Conservation (phyloP, 2,329 filamentous ascomycete genomes). For the Didymella keratinophila region DNA sequence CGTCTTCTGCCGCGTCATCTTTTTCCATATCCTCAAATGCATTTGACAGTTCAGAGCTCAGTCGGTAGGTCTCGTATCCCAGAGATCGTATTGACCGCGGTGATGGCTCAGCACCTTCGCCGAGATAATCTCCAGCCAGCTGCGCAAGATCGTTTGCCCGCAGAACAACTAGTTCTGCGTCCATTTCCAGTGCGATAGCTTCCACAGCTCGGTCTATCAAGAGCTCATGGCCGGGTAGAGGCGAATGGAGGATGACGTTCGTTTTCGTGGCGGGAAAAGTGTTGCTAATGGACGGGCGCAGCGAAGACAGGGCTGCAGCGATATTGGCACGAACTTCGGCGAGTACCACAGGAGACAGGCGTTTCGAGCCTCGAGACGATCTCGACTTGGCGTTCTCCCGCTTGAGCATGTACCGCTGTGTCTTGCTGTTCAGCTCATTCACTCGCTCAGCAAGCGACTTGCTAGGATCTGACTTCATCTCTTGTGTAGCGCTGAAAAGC, state of each 20-base stretch:
- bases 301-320: slow-evolving; percentile 56
- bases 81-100: slow-evolving; percentile 55
- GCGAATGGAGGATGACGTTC: slow-evolving; percentile 67
- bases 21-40: slow-evolving; percentile 41
- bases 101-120: slow-evolving; percentile 65
- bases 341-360: slow-evolving; percentile 38
- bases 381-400: slow-evolving; percentile 27
- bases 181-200: slow-evolving; percentile 66
- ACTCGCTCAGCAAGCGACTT: slow-evolving; percentile 24
- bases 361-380: slow-evolving; percentile 21
- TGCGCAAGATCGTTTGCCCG: slow-evolving; percentile 74
- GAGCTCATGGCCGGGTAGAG: slow-evolving; percentile 61
- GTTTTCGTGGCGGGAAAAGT: slow-evolving; percentile 61
- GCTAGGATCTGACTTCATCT: slow-evolving; percentile 22
- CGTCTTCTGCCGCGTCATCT: slow-evolving; percentile 41
- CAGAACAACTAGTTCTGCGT: slow-evolving; percentile 72
- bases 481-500: slow-evolving; percentile 19
- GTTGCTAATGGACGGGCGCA: slow-evolving; percentile 50
- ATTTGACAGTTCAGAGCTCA: slow-evolving; percentile 41
- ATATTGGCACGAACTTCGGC: slow-evolving; percentile 61
- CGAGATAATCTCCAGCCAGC: slow-evolving; percentile 73
- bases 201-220: slow-evolving; percentile 69
- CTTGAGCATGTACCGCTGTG: slow-evolving; percentile 27
- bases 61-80: slow-evolving; percentile 64
- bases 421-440: slow-evolving; percentile 26